Conservation (phyloP, 306 rosid genomes). For the Cicer arietinum region DNA sequence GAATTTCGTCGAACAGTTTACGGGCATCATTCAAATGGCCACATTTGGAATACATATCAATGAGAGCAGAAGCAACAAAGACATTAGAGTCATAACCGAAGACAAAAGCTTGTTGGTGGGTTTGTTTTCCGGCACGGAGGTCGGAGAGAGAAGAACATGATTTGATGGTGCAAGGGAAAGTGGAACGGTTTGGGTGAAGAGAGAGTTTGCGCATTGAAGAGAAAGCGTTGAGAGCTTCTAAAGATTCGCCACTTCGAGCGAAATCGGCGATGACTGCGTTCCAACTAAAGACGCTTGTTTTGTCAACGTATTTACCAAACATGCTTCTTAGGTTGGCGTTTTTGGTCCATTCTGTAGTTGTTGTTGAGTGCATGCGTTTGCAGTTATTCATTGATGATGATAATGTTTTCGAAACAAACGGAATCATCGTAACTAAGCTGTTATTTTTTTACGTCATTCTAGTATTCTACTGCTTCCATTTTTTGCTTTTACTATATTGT, state of each 20-base stretch:
- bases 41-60: conserved; percentile 82
- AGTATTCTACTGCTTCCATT: not conserved
- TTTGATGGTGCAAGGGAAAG: conserved; percentile 82
- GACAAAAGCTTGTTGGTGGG: conserved; percentile 78
- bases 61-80: conserved; percentile 76
- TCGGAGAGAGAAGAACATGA: conserved; percentile 79
- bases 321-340: conserved; percentile 57
- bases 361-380: conserved; percentile 36
- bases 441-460: not conserved
- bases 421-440: not conserved
- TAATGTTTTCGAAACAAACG: not conserved
- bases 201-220: conserved; percentile 78
- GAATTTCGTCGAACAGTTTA: conserved; percentile 73
- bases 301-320: conserved; percentile 80
- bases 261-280: conserved; percentile 78
- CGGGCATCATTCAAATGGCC: conserved; percentile 62
- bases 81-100: conserved; percentile 68
- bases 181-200: conserved; percentile 68
- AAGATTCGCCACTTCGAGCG: conserved; percentile 75
- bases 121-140: conserved; percentile 66
- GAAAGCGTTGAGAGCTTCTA: conserved; percentile 82
- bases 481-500: too few relatives aligned
- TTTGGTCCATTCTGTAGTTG: conserved; percentile 34
- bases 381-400: not conserved
- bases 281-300: conserved; percentile 69